Evolutionary conservation across 805 yeast species (phyloP), one percentile per base, ranked within the genome.

Genomic region (Saccharomycopsis sp.): DNA sequence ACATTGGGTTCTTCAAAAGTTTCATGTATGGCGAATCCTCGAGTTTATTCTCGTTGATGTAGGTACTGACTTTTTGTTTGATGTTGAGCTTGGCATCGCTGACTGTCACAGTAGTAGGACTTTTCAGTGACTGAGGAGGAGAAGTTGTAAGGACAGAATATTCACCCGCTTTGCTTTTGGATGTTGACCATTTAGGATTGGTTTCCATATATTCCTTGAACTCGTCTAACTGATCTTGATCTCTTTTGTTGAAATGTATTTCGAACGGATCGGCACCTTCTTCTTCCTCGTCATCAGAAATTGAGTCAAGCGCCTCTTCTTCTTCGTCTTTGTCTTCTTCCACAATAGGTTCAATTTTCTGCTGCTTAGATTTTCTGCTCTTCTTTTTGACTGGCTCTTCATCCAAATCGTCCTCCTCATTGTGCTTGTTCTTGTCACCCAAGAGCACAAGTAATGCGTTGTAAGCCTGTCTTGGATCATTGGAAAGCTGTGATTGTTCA

Each of bases 231-330:
- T 56, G 16, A 50, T 41, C 15, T 34, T 54, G 24, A 54, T 53
- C 56, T 51, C 79, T 73, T 20, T 74, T 71, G 52, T 84, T 85
- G 70, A 87, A 91, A 68, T 91, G 98, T 12, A 71, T 66, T 61
- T 87, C 88, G 64, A 88, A 91, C 0, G 96, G 89, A 71, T 92
- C 97, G 3, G 70, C 75, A 16, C 71, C 74, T 41, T 76, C 76
- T 29, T 62, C 67, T 15, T 58, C 68, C 5, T 68, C 72, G 7
- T 67, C 70, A 4, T 63, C 64, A 34, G 60, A 71, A 3, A 58
- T 68, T 23, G 65, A 73, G 21, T 68, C 74, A 18, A 65, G 70
- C 2, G 69, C 75, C 2, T 65, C 62, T 2, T 66, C 70, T 2
- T 58, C 59, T 9, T 58, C 65, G 34, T 60, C 65, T 4, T 65